phyloP scores from a whole-genome alignment of 164 flowering plant genomes.

The Cinnamomum chago region DNA sequence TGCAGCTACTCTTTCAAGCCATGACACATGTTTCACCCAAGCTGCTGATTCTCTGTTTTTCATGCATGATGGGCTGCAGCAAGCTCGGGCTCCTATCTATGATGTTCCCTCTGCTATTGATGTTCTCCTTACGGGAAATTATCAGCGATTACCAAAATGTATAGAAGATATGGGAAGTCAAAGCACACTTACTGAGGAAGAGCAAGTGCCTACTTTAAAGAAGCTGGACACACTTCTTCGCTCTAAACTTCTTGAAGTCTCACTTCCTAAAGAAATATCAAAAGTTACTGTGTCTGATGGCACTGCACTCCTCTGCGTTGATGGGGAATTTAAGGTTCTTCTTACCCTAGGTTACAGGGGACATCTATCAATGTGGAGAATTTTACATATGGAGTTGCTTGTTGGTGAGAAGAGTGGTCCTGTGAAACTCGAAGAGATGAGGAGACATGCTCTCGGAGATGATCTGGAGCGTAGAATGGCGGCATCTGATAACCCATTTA shows the following conservation, averaged over 20 bases:
- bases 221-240: constrained; percentile 79
- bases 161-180: constrained; percentile 76
- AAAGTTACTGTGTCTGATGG: constrained; percentile 83
- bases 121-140: constrained; percentile 74
- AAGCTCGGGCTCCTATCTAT: constrained; percentile 97
- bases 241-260: constrained; percentile 75
- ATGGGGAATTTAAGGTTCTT: constrained; percentile 89
- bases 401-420: constrained; percentile 87
- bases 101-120: constrained; percentile 98
- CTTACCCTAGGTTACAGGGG: constrained; percentile 98
- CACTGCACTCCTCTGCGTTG: constrained; percentile 67
- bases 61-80: constrained; percentile 96
- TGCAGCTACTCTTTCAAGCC: constrained; percentile 83
- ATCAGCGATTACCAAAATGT: constrained; percentile 88
- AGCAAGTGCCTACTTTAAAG: constrained; percentile 69
- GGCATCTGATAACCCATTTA: constrained; percentile 78
- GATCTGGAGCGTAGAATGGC: constrained; percentile 98
- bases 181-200: constrained; percentile 50
- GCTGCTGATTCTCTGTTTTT: constrained; percentile 94
- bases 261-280: constrained; percentile 74
- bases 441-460: constrained; percentile 83
- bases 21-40: constrained; percentile 95
- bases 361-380: constrained; percentile 88
- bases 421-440: constrained; percentile 71
- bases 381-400: constrained; percentile 87